Conservation (phyloP, 2,329 filamentous ascomycete species). For the Juglanconis juglandina region DNA sequence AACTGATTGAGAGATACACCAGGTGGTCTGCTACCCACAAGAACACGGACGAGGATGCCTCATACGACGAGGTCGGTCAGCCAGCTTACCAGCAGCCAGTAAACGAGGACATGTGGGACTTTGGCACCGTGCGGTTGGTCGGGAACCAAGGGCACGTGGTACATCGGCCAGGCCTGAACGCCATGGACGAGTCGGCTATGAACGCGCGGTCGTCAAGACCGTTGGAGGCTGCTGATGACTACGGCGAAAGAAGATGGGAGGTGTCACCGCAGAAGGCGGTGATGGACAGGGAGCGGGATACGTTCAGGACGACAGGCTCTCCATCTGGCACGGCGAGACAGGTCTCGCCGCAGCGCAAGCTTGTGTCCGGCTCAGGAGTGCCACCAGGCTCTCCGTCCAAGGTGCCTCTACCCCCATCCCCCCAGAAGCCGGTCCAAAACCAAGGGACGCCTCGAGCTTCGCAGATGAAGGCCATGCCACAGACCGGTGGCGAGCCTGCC, state of each 20-base stretch:
- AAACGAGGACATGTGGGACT: slow-evolving; percentile 94
- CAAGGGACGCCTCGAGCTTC: slow-evolving; percentile 44
- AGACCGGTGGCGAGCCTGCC: slow-evolving; percentile 47
- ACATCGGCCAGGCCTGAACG: slow-evolving; percentile 57
- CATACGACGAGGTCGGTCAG: slow-evolving; percentile 50
- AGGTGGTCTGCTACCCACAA: slow-evolving; percentile 83
- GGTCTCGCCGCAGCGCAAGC: slow-evolving; percentile 58
- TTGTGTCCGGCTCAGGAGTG: slow-evolving; percentile 29
- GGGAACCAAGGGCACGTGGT: slow-evolving; percentile 59
- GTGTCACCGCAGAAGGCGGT: slow-evolving; percentile 45
- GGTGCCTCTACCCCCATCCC: slow-evolving; percentile 58
- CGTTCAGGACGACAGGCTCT: slow-evolving; percentile 47
- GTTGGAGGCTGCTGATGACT: slow-evolving; percentile 46
- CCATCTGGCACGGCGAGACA: slow-evolving; percentile 50
- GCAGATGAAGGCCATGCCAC: slow-evolving; percentile 45
- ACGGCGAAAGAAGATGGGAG: slow-evolving; percentile 50
- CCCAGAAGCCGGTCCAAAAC: slow-evolving; percentile 42
- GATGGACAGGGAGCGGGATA: slow-evolving; percentile 45
- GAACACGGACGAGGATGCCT: slow-evolving; percentile 61
- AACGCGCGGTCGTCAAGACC: slow-evolving; percentile 66
- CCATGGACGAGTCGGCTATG: slow-evolving; percentile 76
- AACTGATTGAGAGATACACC: slow-evolving; percentile 87
- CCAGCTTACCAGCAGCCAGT: slow-evolving; percentile 54
- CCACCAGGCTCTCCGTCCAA: slow-evolving; percentile 52
- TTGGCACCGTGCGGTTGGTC: slow-evolving; percentile 88